A percentile compares a stretch with the other conserved stretches of the same genome.
These are phyloP conservation scores for Solanum tarijense DNA, from an alignment of 257 asterid genomes.

Conservation along the genomic window DNA sequence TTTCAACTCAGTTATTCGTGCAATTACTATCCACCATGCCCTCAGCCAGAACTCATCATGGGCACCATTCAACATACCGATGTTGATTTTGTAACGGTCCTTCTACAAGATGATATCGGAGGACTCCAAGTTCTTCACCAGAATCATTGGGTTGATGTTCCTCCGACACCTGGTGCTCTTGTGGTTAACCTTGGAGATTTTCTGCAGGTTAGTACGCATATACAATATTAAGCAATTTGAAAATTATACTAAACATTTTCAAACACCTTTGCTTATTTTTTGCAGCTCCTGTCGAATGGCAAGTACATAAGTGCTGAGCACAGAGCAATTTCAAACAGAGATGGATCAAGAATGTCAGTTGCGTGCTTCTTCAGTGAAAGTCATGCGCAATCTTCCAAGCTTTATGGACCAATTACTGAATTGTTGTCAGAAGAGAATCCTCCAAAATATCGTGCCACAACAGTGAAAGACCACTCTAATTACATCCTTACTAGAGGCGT, in stretches of 20 bases:
- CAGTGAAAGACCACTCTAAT: not conserved
- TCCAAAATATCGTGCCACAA: not conserved
- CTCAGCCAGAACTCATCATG: not conserved
- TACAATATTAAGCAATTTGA: too few species aligned
- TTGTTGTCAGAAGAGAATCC: not conserved
- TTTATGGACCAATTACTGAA: not conserved
- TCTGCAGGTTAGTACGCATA: not conserved
- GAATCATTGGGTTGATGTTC: not conserved
- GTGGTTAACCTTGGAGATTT: not conserved
- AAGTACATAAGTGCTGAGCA: not conserved
- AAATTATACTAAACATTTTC: too few species aligned
- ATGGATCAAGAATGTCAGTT: not conserved
- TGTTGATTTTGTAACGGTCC: not conserved
- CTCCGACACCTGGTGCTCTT: not conserved
- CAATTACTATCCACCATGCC: slow-evolving; percentile 24
- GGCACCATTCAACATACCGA: not conserved
- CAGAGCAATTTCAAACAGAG: not conserved
- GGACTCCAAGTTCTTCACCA: not conserved
- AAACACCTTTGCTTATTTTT: not conserved
- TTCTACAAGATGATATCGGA: not conserved
- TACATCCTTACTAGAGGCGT: not conserved
- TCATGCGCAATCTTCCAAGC: not conserved
- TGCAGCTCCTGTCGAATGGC: not conserved
- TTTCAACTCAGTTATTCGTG: not conserved
- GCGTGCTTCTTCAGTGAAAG: not conserved